Percentiles rank a stretch among this genome's conserved stretches.
Evolutionary conservation across 495 filamentous ascomycete genomes (phyloP).

Genomic region (Xylaria longipes): DNA sequence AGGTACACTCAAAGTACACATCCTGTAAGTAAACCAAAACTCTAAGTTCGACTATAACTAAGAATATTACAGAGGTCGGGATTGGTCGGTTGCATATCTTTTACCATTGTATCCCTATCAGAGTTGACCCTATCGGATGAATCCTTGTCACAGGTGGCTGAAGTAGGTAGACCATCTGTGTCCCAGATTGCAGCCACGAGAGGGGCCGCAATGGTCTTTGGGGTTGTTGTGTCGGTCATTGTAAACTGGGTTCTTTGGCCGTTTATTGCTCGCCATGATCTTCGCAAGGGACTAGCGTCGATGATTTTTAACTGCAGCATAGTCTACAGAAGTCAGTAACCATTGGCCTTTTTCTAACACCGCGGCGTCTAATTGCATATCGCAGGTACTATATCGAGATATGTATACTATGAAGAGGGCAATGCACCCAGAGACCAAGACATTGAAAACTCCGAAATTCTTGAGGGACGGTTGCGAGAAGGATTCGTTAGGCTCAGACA

Average conservation of each 20-base stretch:
- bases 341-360: not conserved
- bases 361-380: not conserved
- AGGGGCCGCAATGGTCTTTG: slow-evolving; percentile 57
- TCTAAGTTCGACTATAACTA: not conserved
- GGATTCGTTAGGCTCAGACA: slow-evolving; percentile 65
- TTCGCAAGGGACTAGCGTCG: slow-evolving; percentile 59
- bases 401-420: slow-evolving; percentile 62
- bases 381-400: slow-evolving; percentile 60
- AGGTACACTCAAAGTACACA: slow-evolving; percentile 62
- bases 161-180: slow-evolving; percentile 40
- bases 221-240: slow-evolving; percentile 56
- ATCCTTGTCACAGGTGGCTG: slow-evolving; percentile 39
- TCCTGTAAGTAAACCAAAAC: slow-evolving; percentile 43
- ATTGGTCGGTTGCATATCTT: slow-evolving; percentile 60
- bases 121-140: not conserved
- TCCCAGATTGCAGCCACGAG: slow-evolving; percentile 54
- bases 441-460: slow-evolving; percentile 60
- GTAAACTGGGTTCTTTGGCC: slow-evolving; percentile 67
- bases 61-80: slow-evolving; percentile 48
- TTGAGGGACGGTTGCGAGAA: slow-evolving; percentile 63
- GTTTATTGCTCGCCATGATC: slow-evolving; percentile 64
- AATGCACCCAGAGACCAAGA: slow-evolving; percentile 56
- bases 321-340: slow-evolving; percentile 51
- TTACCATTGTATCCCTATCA: slow-evolving; percentile 35
- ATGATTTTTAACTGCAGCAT: slow-evolving; percentile 64